Percentiles rank a stretch among this genome's conserved stretches.
phyloP scores from a whole-genome alignment of 371 early-diverging fungal genomes.

The Lichtheimia ramosa region DNA sequence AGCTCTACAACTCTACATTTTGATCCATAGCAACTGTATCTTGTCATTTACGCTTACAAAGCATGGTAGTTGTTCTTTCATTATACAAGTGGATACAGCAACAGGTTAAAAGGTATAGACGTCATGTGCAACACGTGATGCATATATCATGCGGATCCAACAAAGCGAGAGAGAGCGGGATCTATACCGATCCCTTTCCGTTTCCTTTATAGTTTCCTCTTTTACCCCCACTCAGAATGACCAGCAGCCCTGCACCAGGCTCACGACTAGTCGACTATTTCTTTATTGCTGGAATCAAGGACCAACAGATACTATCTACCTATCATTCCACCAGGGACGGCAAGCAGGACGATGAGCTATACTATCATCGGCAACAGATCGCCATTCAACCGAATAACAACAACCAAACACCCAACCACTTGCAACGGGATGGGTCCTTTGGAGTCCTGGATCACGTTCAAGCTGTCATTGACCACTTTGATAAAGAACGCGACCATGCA shows the following conservation, averaged over 20 bases:
- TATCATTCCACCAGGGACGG: conserved; percentile 32
- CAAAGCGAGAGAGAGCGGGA: too few species aligned
- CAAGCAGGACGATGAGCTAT: conserved; percentile 13
- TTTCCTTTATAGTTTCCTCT: too few species aligned
- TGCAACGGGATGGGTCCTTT: conserved; percentile 4
- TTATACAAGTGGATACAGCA: too few species aligned
- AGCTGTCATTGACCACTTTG: conserved; percentile 47
- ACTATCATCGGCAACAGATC: conserved; percentile 35
- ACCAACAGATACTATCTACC: conserved; percentile 32
- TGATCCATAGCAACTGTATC: too few species aligned
- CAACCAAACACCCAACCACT: not conserved
- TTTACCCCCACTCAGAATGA: not conserved
- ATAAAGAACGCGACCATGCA: conserved; percentile 47
- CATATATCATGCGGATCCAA: too few species aligned
- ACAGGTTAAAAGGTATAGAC: too few species aligned
- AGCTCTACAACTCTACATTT: too few species aligned
- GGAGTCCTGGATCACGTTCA: conserved; percentile 50
- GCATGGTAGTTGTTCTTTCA: too few species aligned
- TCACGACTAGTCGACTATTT: conserved; percentile 44
- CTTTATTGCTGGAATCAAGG: conserved; percentile 48
- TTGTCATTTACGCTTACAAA: too few species aligned
- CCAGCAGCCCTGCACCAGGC: conserved; percentile 7
- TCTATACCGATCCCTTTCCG: too few species aligned
- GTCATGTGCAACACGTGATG: too few species aligned
- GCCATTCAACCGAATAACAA: conserved; percentile 6